Conservation (phyloP, 345 rosid species). For the Heritiera fomes region DNA sequence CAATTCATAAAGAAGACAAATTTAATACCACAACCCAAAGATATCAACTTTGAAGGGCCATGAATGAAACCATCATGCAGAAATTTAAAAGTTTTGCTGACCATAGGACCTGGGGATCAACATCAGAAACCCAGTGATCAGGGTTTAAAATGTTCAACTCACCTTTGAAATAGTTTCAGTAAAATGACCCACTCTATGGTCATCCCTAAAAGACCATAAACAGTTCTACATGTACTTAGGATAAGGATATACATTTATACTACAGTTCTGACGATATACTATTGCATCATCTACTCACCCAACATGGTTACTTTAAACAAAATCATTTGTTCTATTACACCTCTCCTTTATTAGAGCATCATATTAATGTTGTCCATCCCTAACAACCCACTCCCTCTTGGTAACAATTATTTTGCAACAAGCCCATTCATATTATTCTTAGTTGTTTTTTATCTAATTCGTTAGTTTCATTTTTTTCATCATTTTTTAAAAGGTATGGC, state of each 20-base stretch:
- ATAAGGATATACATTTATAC: background rate
- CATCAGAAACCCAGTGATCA: conserved; percentile 1
- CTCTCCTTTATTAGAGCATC: background rate
- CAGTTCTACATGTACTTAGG: background rate
- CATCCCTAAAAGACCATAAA: conserved; percentile 3
- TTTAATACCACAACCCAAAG: background rate
- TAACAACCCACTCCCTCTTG: background rate
- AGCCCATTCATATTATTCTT: background rate
- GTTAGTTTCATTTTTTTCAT: background rate
- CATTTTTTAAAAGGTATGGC: background rate
- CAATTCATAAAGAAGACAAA: background rate
- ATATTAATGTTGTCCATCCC: background rate
- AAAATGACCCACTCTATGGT: background rate
- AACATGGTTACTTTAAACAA: background rate
- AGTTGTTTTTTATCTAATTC: background rate
- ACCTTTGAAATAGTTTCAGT: conserved; percentile 8
- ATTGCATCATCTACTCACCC: background rate
- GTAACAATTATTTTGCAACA: conserved; percentile 4
- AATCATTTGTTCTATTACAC: background rate
- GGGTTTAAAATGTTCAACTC: background rate
- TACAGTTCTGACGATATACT: background rate
- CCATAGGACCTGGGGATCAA: background rate
- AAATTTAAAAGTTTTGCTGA: background rate
- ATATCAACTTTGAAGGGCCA: background rate
- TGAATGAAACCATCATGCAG: conserved; percentile 2